Conservation (phyloP, 495 filamentous ascomycete species). For the Aspergillus mulundensis region DNA sequence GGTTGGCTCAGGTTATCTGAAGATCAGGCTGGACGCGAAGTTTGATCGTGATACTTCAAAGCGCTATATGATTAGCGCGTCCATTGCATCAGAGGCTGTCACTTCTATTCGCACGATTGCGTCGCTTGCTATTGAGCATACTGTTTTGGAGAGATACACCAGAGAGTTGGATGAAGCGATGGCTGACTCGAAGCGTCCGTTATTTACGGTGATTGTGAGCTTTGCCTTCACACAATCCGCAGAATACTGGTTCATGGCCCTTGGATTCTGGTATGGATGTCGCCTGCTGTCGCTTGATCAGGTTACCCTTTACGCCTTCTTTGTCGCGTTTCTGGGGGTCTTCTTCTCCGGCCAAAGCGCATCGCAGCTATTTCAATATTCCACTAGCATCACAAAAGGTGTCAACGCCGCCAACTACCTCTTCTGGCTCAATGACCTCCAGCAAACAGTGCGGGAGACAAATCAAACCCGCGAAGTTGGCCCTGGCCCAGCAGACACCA, state of each 20-base stretch:
- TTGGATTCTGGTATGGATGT: slow-evolving; percentile 53
- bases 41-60: slow-evolving; percentile 54
- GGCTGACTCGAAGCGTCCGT: no score
- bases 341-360: slow-evolving; percentile 53
- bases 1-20: slow-evolving; percentile 49
- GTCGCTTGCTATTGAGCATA: slow-evolving; percentile 73
- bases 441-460: slow-evolving; percentile 71
- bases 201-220: slow-evolving; percentile 35
- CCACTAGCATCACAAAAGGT: slow-evolving; percentile 16
- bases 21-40: slow-evolving; percentile 72
- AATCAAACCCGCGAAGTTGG: slow-evolving; percentile 79
- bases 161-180: slow-evolving; percentile 47
- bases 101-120: slow-evolving; percentile 89
- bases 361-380: slow-evolving; percentile 41
- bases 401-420: slow-evolving; percentile 3
- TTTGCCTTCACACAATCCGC: slow-evolving; percentile 32
- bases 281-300: slow-evolving; percentile 21
- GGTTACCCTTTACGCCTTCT: slow-evolving; percentile 45
- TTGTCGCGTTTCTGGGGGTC: slow-evolving; percentile 51
- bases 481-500: slow-evolving; percentile 54
- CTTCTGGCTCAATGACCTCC: slow-evolving; percentile 56
- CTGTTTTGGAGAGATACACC: slow-evolving; percentile 65
- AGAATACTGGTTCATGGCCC: slow-evolving; percentile 42
- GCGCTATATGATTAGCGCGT: slow-evolving; percentile 51
- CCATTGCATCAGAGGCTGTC: slow-evolving; percentile 87